A percentile compares a stretch with the other conserved stretches of the same genome.
Conservation (phyloP, 2,329 filamentous ascomycete species). For the Pezicula radicicola region DNA sequence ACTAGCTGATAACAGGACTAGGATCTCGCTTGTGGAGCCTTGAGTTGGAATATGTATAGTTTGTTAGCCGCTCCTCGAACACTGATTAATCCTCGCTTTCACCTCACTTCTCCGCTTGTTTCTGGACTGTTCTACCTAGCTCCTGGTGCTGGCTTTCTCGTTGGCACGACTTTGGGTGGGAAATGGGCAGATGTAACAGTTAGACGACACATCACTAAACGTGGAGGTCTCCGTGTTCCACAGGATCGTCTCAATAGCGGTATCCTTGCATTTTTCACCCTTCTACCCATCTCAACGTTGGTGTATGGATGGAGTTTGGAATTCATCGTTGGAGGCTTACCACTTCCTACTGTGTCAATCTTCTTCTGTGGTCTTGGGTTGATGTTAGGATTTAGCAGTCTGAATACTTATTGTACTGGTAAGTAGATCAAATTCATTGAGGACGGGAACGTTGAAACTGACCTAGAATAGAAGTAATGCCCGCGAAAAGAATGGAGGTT, state of each 20-base stretch:
- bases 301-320: constrained; percentile 35
- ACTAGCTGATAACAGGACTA: not conserved
- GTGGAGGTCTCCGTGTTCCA: constrained; percentile 26
- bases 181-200: constrained; percentile 38
- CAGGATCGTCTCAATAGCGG: constrained; percentile 31
- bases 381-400: constrained; percentile 34
- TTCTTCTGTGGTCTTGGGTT: constrained; percentile 33
- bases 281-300: constrained; percentile 29
- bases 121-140: constrained; percentile 69
- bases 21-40: constrained; percentile 11
- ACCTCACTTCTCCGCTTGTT: constrained; percentile 58
- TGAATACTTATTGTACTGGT: constrained; percentile 39
- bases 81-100: constrained; percentile 67
- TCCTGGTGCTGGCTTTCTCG: constrained; percentile 61
- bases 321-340: constrained; percentile 29
- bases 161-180: constrained; percentile 64
- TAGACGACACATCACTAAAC: constrained; percentile 35
- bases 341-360: constrained; percentile 29
- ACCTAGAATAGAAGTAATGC: constrained; percentile 21
- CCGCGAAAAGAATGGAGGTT: constrained; percentile 20
- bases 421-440: not conserved
- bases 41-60: constrained; percentile 40
- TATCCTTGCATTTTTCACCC: constrained; percentile 25
- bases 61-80: constrained; percentile 62
- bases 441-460: not conserved